A percentile compares a stretch with the other conserved stretches of the same genome.
Evolutionary conservation across 108 stramenopile species (phyloP).

Genomic region (Cyclostephanos tholiformis): DNA sequence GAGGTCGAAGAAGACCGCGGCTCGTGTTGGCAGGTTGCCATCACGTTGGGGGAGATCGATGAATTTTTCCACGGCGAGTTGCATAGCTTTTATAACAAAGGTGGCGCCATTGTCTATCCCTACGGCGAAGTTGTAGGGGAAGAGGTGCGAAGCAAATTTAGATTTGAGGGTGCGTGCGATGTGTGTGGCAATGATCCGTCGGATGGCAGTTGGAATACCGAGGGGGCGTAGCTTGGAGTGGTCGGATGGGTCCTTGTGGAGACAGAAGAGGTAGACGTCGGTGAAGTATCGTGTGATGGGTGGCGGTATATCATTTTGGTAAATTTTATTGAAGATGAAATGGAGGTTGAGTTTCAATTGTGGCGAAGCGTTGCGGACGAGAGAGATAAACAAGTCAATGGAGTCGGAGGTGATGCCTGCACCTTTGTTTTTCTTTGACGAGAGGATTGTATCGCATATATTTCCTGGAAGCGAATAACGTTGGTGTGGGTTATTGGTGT

Average conservation of each 20-base stretch:
- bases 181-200: constrained; percentile 24
- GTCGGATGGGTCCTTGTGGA: constrained; percentile 36
- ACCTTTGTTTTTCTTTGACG: not conserved
- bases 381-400: constrained; percentile 8
- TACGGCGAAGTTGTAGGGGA: no score
- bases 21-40: no score
- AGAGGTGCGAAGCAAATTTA: constrained; percentile 4
- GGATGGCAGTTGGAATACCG: constrained; percentile 28
- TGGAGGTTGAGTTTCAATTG: not conserved
- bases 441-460: constrained; percentile 20
- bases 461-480: constrained; percentile 16
- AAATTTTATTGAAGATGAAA: constrained; percentile 11
- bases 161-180: not conserved
- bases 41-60: no score
- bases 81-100: no score
- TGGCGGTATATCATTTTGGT: not conserved
- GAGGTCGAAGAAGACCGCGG: no score
- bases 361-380: constrained; percentile 1
- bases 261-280: constrained; percentile 34
- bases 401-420: constrained; percentile 10
- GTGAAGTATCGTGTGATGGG: constrained; percentile 2
- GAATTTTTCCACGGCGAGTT: no score
- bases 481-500: constrained; percentile 1
- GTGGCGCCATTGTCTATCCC: no score
- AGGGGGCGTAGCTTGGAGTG: constrained; percentile 32